phyloP scores from a whole-genome alignment of 805 yeast species.

The Yarrowia sp. region DNA sequence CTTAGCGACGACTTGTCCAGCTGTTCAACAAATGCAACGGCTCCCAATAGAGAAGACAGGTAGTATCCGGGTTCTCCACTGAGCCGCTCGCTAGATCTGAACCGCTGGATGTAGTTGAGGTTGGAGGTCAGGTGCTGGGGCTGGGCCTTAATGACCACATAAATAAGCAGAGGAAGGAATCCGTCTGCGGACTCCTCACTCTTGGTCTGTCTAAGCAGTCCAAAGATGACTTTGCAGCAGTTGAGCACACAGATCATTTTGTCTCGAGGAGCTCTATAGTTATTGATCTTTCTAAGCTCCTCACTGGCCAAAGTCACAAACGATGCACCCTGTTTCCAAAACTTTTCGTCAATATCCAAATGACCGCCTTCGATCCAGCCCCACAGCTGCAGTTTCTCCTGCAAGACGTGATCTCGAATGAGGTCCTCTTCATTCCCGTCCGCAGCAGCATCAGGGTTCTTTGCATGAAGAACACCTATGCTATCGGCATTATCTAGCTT shows the following conservation, averaged over 20 bases:
- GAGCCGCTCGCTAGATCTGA: slow-evolving; percentile 68
- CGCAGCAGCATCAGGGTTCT: slow-evolving; percentile 37
- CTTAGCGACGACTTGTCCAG: slow-evolving; percentile 58
- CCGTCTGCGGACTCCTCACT: slow-evolving; percentile 87
- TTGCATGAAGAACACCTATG: slow-evolving; percentile 7
- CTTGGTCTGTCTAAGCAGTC: slow-evolving; percentile 64
- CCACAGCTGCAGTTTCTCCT: slow-evolving; percentile 55
- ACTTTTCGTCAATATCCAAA: slow-evolving; percentile 63
- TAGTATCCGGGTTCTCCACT: slow-evolving; percentile 91
- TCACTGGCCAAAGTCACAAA: slow-evolving; percentile 64
- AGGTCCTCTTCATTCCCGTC: slow-evolving; percentile 63
- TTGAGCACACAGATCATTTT: slow-evolving; percentile 87
- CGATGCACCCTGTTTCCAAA: slow-evolving; percentile 47
- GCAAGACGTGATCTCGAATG: slow-evolving; percentile 52
- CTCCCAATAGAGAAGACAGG: slow-evolving; percentile 84
- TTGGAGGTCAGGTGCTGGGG: slow-evolving; percentile 70
- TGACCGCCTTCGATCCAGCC: slow-evolving; percentile 71
- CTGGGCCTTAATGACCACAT: slow-evolving; percentile 67
- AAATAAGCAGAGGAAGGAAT: slow-evolving; percentile 84
- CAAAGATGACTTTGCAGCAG: slow-evolving; percentile 89
- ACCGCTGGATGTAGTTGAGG: slow-evolving; percentile 78
- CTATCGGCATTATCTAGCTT: slow-evolving; percentile 33
- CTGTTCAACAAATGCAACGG: slow-evolving; percentile 71
- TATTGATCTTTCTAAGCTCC: slow-evolving; percentile 74
- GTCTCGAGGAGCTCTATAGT: slow-evolving; percentile 90